Base-by-base conservation (phyloP, 495 filamentous ascomycete species). In the Cercophora scortea region DNA sequence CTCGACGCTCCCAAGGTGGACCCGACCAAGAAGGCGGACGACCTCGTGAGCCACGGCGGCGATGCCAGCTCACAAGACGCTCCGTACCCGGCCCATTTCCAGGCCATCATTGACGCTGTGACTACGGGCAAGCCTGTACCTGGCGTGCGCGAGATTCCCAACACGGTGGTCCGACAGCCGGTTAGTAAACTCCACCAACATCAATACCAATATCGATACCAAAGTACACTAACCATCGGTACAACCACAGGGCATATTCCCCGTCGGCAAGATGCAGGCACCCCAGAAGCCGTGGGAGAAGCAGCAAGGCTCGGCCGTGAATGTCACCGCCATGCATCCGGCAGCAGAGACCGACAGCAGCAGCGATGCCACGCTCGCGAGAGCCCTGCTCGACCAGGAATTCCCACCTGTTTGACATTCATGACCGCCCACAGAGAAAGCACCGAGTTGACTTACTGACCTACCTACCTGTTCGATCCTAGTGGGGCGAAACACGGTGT, bases 21-120 rank as follows among this genome's bases (percentile, higher is more conserved):
- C 45, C 64, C 74, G 33, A 68, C 59, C 47, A 50, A 56, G 34
- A 63, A 69, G 45, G 66, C 66, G 19, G 57, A 60, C 16, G 60
- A 67, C 34, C 51, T 43, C 12, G 40, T 15, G 11, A 41, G 7
- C 42, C 56, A 50, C 15, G 49, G 53, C 3, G 40, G 42, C 15
- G 47, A 62, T 9, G 52, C 54, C 25, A 62, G 61, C 42, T 61
- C 62, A 12, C 72, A 78, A 19, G 70, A 59, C 9, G 68, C 82
- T 42, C 80, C 85, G 4, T 96, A 96, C 64, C 93, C 93, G 5
- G 83, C 82, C 19, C 86, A 85, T 3, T 97, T 98, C 61, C 83
- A 87, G 32, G 84, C 92, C 52, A 90, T 98, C 47, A 84, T 96
- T 36, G 90, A 89, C 42, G 81, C 96, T 33, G 89, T 98, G 56